Evolutionary conservation across 1,284 basidiomycete species (phyloP), one percentile per base, ranked within the genome.

Genomic region (Puccinia novopanici): DNA sequence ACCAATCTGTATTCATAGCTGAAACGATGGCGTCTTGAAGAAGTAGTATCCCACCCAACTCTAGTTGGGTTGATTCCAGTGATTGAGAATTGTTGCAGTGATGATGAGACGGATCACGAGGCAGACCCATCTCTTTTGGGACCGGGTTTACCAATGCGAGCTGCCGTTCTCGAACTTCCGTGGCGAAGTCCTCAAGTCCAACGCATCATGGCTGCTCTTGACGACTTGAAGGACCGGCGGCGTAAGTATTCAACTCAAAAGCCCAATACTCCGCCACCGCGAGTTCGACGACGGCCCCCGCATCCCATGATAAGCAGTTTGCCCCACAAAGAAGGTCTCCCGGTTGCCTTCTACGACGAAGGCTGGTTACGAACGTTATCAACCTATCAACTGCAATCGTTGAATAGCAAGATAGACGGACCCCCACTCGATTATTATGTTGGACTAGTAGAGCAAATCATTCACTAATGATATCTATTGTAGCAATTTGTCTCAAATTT

Each of bases 81-180:
- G 34, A n/a, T 72, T 4, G 40, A 52, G n/a, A 5, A 24, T 8
- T 54, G 45, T 22, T 54, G 48, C 30, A 72, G 42, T 72, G 70
- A 72, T 48, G 70, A 72, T 19, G 50, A 72, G 30, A 72, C 70
- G 8, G 70, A 67, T 45, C 40, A 67, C 30, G 65, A 63, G 34
- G 59, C 59, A 1, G 22, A 30, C 24, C 42, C 50, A 17, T 50
- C 67, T 24, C 67, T 30, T 27, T 27, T 68, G 42, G 17, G 24
- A 1, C 67, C 15, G 45, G 50, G 67, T 27, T 24, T 10, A 17
- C 42, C 67, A 34, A 70, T 70, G 67, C 67, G 37, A 50, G 67
- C 50, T 22, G 2, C 13, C 1, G n/a, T 54, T 70, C 42, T 3
- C 59, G 19, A 40, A 40, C n/a, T 68, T 24, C 67, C 67, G 17